Evolutionary conservation across 2,329 filamentous ascomycete species (phyloP).

Genomic region (Cladorrhinum sp.): DNA sequence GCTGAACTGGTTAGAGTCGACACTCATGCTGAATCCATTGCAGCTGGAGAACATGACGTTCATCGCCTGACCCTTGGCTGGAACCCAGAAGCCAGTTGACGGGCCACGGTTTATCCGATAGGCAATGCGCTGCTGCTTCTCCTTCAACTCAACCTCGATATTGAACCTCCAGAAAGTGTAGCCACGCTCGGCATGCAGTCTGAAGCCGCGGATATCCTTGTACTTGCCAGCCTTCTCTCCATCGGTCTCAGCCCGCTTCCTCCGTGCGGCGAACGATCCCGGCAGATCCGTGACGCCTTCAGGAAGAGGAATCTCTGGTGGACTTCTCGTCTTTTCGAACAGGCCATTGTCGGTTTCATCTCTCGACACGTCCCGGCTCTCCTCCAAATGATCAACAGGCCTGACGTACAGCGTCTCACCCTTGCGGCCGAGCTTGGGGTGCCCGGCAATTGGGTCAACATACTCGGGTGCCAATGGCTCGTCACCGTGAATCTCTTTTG

Average conservation of each 20-base stretch:
- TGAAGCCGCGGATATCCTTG: conserved; percentile 77
- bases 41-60: conserved; percentile 99
- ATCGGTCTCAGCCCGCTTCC: conserved; percentile 57
- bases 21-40: conserved; percentile 86
- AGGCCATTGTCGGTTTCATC: conserved; percentile 79
- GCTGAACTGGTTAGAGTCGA: conserved; percentile 75
- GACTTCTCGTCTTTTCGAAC: conserved; percentile 65
- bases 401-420: conserved; percentile 86
- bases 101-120: conserved; percentile 95
- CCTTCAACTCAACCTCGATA: conserved; percentile 81
- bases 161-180: conserved; percentile 98
- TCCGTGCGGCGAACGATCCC: conserved; percentile 52
- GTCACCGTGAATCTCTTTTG: conserved; percentile 63
- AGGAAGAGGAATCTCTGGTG: conserved; percentile 44
- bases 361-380: conserved; percentile 72
- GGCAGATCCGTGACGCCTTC: conserved; percentile 47
- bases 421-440: conserved; percentile 79
- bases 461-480: conserved; percentile 72
- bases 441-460: conserved; percentile 83
- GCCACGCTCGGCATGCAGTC: conserved; percentile 80
- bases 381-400: conserved; percentile 81
- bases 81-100: conserved; percentile 90
- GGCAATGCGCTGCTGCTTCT: conserved; percentile 78
- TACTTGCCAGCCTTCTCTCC: conserved; percentile 80
- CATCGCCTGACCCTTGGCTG: conserved; percentile 79